Evolutionary conservation across 129 eudicot species (phyloP), one percentile per base, ranked within the genome.

Genomic region (Chrysanthemum seticuspe): DNA sequence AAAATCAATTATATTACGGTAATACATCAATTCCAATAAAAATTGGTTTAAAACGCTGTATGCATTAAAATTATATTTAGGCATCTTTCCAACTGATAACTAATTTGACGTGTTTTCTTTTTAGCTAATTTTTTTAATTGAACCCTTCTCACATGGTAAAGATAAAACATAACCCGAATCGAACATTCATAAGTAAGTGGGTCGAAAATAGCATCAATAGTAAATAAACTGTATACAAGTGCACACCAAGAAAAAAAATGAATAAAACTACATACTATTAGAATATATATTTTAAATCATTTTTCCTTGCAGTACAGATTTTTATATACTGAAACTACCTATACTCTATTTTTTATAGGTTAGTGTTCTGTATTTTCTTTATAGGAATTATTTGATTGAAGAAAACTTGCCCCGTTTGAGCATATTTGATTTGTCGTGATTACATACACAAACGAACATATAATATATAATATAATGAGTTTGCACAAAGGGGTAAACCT

Each of bases 381-480:
- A 73, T 61, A 57, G 16, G 48, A 25, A 49, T 40, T 62, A 25
- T 31, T 15, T 27, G 29, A 8, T 10, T 25, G 29, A 15, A 34
- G 2, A 27, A 52, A 29, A 31, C 6, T 29, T 74, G 45, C 54
- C 15, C 29, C 18, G 51, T 36, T 16, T 7, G 2, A 44, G 51
- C 19, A 34, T 16, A 5, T 56, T 55, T 7, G 57, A 34, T 34
- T 34, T 36, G 45, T 6, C 8, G 5, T 36, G 7, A 36, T 36
- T 36, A 36, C 45, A 36, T 36, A 36, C 45, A 5, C 9, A 36
- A n/a, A n/a, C n/a, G n/a, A 36, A 36, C 45, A 36, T 5, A 74
- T 16, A 63, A 49, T 18, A 23, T 53, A 36, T 25, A 54, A 40
- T 15, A 76, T 52, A 55, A 76, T 25, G 67, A 49, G 62, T n/a